Percentiles rank a stretch among this genome's conserved stretches.
Conservation (phyloP, 352 stramenopile genomes). For the Blastocystis hominis region DNA sequence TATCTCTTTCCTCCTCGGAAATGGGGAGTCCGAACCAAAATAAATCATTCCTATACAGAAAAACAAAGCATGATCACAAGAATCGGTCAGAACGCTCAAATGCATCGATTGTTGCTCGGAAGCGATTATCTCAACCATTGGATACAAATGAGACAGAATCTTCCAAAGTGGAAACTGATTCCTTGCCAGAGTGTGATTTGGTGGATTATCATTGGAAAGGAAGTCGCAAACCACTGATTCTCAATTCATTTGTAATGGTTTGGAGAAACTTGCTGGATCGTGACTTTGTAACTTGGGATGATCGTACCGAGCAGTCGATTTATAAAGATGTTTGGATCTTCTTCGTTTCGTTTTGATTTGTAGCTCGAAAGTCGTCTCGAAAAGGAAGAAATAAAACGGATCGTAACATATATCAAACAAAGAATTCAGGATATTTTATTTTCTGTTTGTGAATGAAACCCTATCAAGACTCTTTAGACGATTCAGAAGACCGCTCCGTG, state of each 20-base stretch:
- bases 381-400: not conserved
- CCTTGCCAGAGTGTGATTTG: not conserved
- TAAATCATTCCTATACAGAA: not conserved
- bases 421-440: not conserved
- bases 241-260: not conserved
- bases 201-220: constrained; percentile 6
- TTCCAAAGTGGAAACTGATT: not conserved
- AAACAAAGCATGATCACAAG: not conserved
- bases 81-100: not conserved
- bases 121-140: not conserved
- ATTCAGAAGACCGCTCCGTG: not conserved
- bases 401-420: constrained; percentile 5
- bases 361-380: not conserved
- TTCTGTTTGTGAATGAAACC: constrained; percentile 40
- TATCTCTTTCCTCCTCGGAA: not conserved
- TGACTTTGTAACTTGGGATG: not conserved
- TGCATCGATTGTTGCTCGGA: not conserved
- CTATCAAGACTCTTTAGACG: not conserved
- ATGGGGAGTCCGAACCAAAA: not conserved
- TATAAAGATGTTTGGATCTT: not conserved
- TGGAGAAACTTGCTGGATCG: constrained; percentile 17
- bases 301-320: constrained; percentile 4
- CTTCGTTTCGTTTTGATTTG: not conserved
- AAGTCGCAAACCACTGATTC: constrained; percentile 1
- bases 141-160: not conserved